Evolutionary conservation across 2,329 filamentous ascomycete genomes (phyloP), one percentile per base, ranked within the genome.

Genomic region (Dactylella cylindrospora): DNA sequence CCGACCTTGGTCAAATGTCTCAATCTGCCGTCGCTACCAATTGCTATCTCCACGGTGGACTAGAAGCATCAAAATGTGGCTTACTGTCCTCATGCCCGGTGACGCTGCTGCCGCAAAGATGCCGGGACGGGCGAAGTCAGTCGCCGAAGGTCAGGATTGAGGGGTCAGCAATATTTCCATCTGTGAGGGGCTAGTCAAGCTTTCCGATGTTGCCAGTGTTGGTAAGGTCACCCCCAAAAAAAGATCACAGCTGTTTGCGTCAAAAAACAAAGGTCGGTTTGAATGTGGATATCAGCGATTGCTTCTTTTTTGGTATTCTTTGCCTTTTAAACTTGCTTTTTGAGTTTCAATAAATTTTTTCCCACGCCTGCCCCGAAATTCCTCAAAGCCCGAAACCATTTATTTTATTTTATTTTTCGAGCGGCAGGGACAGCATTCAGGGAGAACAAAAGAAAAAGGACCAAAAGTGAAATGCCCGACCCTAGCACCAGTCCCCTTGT

Each of bases 391-490:
- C n/a, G n/a, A n/a, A n/a, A n/a, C n/a, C n/a, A n/a, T n/a, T n/a
- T n/a, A n/a, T n/a, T n/a, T n/a, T n/a, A n/a, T n/a, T n/a, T n/a
- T n/a, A n/a, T n/a, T n/a, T n/a, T n/a, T n/a, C n/a, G n/a, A n/a
- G n/a, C n/a, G n/a, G n/a, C n/a, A n/a, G n/a, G n/a, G n/a, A n/a
- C 29, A 49, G 36, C 36, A 46, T 36, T 33, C 13, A 49, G 20
- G 31, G 22, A 40, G 20, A 40, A 52, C 44, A 47, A 31, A 32
- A 32, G 31, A 36, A 31, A 43, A 41, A 47, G 19, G 39, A 49
- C 55, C 55, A 61, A 61, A 61, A 61, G 55, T 52, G 55, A 61
- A 61, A 53, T 49, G 55, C 47, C 55, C 47, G 47, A 61, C 49
- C 55, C 55, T 36, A 36, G 55, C 53, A n/a, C n/a, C n/a, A n/a